Evolutionary conservation across 2,329 filamentous ascomycete species (phyloP), one percentile per base, ranked within the genome.

Genomic region (Lojkania enalia): DNA sequence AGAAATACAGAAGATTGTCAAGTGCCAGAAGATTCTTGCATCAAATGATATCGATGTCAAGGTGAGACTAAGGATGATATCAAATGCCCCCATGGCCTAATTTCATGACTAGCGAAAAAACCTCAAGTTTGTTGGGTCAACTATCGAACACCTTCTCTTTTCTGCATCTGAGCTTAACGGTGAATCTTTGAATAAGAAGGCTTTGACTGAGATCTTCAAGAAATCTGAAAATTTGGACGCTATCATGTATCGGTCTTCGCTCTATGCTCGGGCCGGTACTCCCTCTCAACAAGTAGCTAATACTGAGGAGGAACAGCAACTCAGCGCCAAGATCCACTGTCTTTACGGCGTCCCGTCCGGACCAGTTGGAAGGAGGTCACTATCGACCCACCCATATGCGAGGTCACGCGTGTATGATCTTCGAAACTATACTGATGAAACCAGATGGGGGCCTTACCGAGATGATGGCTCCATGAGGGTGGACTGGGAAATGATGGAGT

Each of bases 401-500:
- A 78, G 82, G 42, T 80, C 82, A 35, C 80, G 81, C 49, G 85
- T 91, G 2, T 92, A 91, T 54, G 87, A 91, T 60, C 69, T 91
- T 36, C 76, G 87, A 1, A 77, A 85, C 52, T 88, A 89, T 65
- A 86, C 80, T 0, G 63, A 71, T 2, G 64, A 68, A 19, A 85
- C 79, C 1, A 64, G 75, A 25, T 91, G 87, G 87, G 88, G 88
- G 0, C 88, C 88, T 0, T 91, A 88, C 57, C 71, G 78, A 58
- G 72, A 80, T 38, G 86, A 90, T 58, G 81, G 78, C 1, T 77
- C 74, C 2, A 77, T 76, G 40, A 67, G 70, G 4, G 84, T 88
- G 0, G 87, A 92, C 66, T 92, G 88, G 88, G 86, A 91, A 67
- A 88, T 87, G 71, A 71, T 90, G 9, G 87, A 91, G 67, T 83